Conservation (phyloP, 2,329 filamentous ascomycete genomes). For the Aspergillus pseudoviridinutans region DNA sequence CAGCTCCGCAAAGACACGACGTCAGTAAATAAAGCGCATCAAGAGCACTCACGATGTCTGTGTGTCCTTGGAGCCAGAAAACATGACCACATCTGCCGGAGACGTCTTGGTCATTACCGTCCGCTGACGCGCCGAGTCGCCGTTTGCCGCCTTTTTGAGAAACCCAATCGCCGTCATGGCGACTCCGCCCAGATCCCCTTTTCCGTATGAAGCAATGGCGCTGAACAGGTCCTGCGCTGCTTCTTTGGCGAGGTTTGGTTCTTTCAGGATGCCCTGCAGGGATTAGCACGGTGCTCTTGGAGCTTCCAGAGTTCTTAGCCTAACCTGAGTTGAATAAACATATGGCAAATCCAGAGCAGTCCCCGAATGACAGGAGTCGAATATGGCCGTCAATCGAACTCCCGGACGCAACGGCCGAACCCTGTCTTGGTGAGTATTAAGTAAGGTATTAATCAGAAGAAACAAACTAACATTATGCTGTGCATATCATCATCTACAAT, state of each 20-base stretch:
- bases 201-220: slow-evolving; percentile 70
- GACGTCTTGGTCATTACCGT: slow-evolving; percentile 87
- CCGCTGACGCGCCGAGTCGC: slow-evolving; percentile 72
- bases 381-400: slow-evolving; percentile 71
- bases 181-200: slow-evolving; percentile 77
- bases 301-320: neutral
- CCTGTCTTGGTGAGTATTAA: slow-evolving; percentile 9
- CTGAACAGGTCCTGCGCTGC: slow-evolving; percentile 61
- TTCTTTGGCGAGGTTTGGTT: slow-evolving; percentile 64
- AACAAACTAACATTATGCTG: slow-evolving; percentile 51
- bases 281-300: neutral
- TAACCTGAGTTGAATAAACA: slow-evolving; percentile 58
- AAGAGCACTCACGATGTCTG: slow-evolving; percentile 59
- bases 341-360: slow-evolving; percentile 66
- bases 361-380: slow-evolving; percentile 65
- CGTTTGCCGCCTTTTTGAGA: slow-evolving; percentile 80
- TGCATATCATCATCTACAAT: slow-evolving; percentile 79
- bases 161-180: slow-evolving; percentile 75
- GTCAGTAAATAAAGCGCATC: neutral
- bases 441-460: neutral
- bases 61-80: slow-evolving; percentile 91
- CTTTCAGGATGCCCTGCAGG: slow-evolving; percentile 56
- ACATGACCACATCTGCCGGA: slow-evolving; percentile 94
- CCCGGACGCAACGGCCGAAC: slow-evolving; percentile 76
- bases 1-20: neutral